Conservation (phyloP, 768 basidiomycete genomes). For the Hericium rajendrae region DNA sequence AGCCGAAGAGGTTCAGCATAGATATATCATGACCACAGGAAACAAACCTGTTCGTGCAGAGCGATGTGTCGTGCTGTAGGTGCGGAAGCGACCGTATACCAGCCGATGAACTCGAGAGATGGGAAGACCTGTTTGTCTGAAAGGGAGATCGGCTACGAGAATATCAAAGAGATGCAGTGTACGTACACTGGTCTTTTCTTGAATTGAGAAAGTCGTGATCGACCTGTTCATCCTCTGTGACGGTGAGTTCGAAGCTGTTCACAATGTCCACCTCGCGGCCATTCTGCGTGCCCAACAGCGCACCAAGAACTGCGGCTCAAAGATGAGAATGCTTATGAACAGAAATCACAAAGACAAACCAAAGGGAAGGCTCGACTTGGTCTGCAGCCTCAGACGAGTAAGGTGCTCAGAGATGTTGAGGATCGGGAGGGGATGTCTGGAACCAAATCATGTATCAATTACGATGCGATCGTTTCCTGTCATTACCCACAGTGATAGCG, state of each 20-base stretch:
- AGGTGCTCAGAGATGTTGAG: slow-evolving; percentile 95
- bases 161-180: too few species aligned
- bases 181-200: slow-evolving; percentile 80
- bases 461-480: slow-evolving; percentile 1
- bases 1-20: not conserved
- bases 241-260: slow-evolving; percentile 88
- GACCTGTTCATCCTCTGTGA: slow-evolving; percentile 48
- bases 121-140: slow-evolving; percentile 98
- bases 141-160: not conserved
- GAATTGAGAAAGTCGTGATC: slow-evolving; percentile 78
- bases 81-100: slow-evolving; percentile 83
- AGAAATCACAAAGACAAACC: slow-evolving; percentile 30
- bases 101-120: slow-evolving; percentile 93
- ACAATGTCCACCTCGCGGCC: slow-evolving; percentile 96
- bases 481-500: slow-evolving; percentile 56
- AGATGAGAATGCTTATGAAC: not conserved
- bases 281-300: slow-evolving; percentile 86
- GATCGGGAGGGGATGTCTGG: slow-evolving; percentile 91
- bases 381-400: slow-evolving; percentile 75
- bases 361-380: slow-evolving; percentile 48
- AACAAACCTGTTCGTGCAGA: slow-evolving; percentile 74
- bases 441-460: slow-evolving; percentile 17
- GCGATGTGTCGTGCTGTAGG: slow-evolving; percentile 70
- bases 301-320: slow-evolving; percentile 65
- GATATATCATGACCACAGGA: not conserved